A percentile compares a stretch with the other conserved stretches of the same genome.
Conservation (phyloP, 192 early-diverging fungal genomes). For the Lobosporangium transversale region DNA sequence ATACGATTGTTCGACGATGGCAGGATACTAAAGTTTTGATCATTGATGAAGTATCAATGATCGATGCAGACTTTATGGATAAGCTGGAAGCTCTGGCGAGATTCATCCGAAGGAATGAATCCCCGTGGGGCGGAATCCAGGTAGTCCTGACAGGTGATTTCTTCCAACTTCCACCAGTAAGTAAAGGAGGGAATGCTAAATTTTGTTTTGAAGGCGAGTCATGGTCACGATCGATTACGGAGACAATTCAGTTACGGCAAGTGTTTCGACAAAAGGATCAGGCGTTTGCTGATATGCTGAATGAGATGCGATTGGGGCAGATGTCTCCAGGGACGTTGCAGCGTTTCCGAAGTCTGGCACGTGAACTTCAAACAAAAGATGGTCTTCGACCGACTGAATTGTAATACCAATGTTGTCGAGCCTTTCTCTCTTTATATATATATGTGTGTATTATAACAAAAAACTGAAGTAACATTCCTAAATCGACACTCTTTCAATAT, state of each 20-base stretch:
- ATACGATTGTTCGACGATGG: conserved; percentile 67
- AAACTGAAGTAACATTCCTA: too few relatives aligned
- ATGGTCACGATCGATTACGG: conserved; percentile 63
- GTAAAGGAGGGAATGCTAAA: conserved; percentile 53
- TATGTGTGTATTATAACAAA: too few relatives aligned
- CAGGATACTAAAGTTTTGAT: conserved; percentile 68
- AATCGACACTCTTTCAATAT: too few relatives aligned
- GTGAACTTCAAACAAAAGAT: conserved; percentile 58
- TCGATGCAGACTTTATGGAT: conserved; percentile 77
- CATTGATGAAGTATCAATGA: conserved; percentile 87
- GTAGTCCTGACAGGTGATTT: conserved; percentile 79
- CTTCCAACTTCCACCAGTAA: conserved; percentile 83
- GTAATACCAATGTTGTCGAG: conserved; percentile 46
- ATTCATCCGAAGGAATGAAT: conserved; percentile 32
- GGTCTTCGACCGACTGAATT: conserved; percentile 75
- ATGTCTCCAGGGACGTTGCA: conserved; percentile 62
- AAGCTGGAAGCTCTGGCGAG: conserved; percentile 76
- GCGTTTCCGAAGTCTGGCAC: conserved; percentile 60
- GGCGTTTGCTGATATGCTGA: conserved; percentile 81
- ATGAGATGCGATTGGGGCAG: conserved; percentile 83
- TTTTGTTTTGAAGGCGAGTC: conserved; percentile 73
- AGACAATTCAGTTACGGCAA: conserved; percentile 74
- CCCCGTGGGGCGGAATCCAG: conserved; percentile 84
- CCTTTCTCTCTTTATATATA: background rate
- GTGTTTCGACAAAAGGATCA: conserved; percentile 89